A percentile compares a stretch with the other conserved stretches of the same genome.
phyloP scores from a whole-genome alignment of 2,329 filamentous ascomycete genomes.

The Dothidotthia symphoricarpi region DNA sequence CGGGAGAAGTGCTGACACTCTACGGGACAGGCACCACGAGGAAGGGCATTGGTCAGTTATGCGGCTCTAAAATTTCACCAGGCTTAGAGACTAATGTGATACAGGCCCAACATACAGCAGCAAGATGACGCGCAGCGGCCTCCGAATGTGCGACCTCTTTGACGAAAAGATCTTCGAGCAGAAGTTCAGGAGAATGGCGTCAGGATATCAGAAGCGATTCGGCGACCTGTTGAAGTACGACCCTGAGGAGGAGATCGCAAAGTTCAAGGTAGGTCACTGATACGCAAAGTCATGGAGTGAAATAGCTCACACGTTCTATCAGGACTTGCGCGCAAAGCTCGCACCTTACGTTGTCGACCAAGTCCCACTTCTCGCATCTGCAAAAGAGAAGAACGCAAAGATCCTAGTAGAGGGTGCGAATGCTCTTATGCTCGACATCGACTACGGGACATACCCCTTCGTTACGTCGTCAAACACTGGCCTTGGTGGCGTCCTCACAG shows the following conservation, averaged over 20 bases:
- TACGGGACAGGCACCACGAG: constrained; percentile 51
- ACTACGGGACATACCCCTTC: constrained; percentile 57
- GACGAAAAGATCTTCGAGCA: constrained; percentile 63
- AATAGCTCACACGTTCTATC: neutral
- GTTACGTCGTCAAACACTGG: constrained; percentile 61
- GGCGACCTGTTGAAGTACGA: constrained; percentile 67
- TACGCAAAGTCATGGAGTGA: neutral
- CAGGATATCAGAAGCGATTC: constrained; percentile 66
- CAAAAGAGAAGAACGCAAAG: constrained; percentile 58
- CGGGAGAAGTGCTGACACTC: constrained; percentile 22
- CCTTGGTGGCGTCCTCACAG: constrained; percentile 62
- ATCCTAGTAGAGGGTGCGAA: constrained; percentile 70
- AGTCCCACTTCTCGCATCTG: constrained; percentile 61
- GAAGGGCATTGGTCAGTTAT: constrained; percentile 48
- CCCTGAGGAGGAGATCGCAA: constrained; percentile 65
- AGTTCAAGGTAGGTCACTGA: constrained; percentile 52
- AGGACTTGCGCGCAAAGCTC: constrained; percentile 57
- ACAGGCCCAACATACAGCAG: constrained; percentile 58
- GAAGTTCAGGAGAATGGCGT: constrained; percentile 62
- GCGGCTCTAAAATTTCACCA: neutral
- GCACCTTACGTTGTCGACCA: constrained; percentile 65
- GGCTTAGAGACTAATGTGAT: constrained; percentile 3
- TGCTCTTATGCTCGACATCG: constrained; percentile 66
- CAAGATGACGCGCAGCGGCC: constrained; percentile 64
- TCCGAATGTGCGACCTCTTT: constrained; percentile 67